These are phyloP conservation scores for Yarrowia porcina DNA, from an alignment of 805 yeast species.

Conservation along the genomic window DNA sequence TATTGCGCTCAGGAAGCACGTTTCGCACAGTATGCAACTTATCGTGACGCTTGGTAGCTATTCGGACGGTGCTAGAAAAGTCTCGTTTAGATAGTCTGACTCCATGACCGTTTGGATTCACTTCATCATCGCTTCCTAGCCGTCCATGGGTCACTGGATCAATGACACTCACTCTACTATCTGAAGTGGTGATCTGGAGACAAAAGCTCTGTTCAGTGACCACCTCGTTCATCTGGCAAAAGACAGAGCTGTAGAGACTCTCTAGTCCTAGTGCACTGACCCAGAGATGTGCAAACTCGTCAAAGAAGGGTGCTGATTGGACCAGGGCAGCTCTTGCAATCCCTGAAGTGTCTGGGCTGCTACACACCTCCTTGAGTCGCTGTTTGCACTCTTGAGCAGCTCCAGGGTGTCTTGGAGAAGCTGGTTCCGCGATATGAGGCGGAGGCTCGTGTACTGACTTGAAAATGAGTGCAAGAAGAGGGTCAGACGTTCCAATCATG, in stretches of 20 bases:
- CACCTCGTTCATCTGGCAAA: constrained; percentile 30
- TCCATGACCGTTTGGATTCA: constrained; percentile 10
- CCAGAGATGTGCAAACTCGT: constrained; percentile 31
- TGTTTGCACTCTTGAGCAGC: not conserved
- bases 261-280: constrained; percentile 28
- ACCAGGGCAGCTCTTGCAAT: constrained; percentile 30
- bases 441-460: not conserved
- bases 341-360: constrained; percentile 27
- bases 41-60: not conserved
- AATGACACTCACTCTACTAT: not conserved
- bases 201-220: constrained; percentile 30
- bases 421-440: not conserved
- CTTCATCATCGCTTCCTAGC: not conserved
- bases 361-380: not conserved
- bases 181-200: constrained; percentile 20
- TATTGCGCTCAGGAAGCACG: not conserved
- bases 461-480: constrained; percentile 10
- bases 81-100: not conserved
- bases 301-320: constrained; percentile 28
- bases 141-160: constrained; percentile 3
- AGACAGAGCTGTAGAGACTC: constrained; percentile 28
- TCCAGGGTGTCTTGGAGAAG: not conserved
- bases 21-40: not conserved
- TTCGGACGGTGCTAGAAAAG: not conserved
- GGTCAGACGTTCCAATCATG: constrained; percentile 5